Percentiles rank a stretch among this genome's conserved stretches.
phyloP scores from a whole-genome alignment of 306 rosid species.

The Hippophae gyantsensis region DNA sequence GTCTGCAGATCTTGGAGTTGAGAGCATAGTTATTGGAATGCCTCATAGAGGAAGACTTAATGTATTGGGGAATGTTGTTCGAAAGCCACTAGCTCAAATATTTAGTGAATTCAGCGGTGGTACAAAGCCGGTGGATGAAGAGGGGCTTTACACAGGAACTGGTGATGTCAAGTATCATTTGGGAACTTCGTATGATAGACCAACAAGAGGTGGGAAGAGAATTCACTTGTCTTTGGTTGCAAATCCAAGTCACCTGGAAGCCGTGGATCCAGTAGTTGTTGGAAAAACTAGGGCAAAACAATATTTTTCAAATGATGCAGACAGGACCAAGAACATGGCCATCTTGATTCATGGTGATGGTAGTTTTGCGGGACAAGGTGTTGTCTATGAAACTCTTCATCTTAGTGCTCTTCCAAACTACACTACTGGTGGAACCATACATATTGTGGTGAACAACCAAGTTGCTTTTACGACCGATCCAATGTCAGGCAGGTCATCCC shows the following conservation, averaged over 20 bases:
- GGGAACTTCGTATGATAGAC: conserved; percentile 91
- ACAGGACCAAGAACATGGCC: conserved; percentile 79
- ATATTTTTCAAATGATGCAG: conserved; percentile 58
- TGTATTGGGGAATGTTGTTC: conserved; percentile 83
- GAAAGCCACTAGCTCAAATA: conserved; percentile 87
- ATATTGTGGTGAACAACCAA: conserved; percentile 84
- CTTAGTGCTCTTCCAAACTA: conserved; percentile 94
- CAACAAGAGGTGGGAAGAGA: conserved; percentile 81
- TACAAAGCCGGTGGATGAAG: conserved; percentile 72
- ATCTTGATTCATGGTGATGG: conserved; percentile 92
- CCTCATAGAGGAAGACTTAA: conserved; percentile 81
- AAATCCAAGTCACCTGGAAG: conserved; percentile 95
- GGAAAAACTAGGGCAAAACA: conserved; percentile 96
- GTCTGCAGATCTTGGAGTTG: conserved; percentile 90
- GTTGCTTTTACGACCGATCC: conserved; percentile 98
- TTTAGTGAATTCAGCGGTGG: conserved; percentile 85
- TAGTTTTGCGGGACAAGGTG: conserved; percentile 98
- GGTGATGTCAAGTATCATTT: conserved; percentile 96
- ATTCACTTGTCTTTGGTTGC: conserved; percentile 86
- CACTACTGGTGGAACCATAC: conserved; percentile 88
- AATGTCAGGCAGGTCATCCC: conserved; percentile 72
- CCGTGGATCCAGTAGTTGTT: conserved; percentile 85
- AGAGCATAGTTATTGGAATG: conserved; percentile 96
- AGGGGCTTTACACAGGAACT: conserved; percentile 85
- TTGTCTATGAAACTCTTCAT: conserved; percentile 90